Evolutionary conservation across 331 rosid genomes (phyloP), one percentile per base, ranked within the genome.

Genomic region (Ulmus americana): DNA sequence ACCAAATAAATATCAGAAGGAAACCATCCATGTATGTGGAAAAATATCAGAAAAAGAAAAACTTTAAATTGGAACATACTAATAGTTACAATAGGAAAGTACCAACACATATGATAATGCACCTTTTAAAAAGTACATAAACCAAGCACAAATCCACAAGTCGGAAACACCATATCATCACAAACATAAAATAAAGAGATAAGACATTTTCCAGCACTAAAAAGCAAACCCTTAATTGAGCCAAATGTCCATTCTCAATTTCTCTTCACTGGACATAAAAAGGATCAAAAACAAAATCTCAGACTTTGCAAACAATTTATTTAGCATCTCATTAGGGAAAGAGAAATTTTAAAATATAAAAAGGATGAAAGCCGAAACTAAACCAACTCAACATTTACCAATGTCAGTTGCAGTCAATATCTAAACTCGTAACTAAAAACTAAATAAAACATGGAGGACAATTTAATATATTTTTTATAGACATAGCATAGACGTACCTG

Each of bases 401-500:
- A 20, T 14, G 6, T 49, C 5, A 45, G 51, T 62, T 20, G n/a
- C 16, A 16, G 22, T 7, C 16, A 38, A 15, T 38, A 18, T 8
- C 45, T 56, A 42, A 45, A 70, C 10, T 3, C 15, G 9, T 2
- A 52, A 57, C 5, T 22, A 48, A 51, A 63, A 71, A 60, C 28
- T 16, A 56, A 45, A 68, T 22, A 44, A 39, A 39, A 66, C 47
- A 51, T 39, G 56, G 12, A 70, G 43, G 14, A 35, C 63, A 40
- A 40, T 70, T 39, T 7, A 62, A 54, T 41, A 11, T 22, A 71
- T 44, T 70, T 54, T 50, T 43, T 18, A 54, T 15, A 43, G 51
- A 61, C 40, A 64, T 51, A 48, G 70, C 52, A 49, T 8, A 43
- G 39, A 61, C 16, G 49, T 74, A 90, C 99, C 95, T 94, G 99